A percentile compares a stretch with the other conserved stretches of the same genome.
Evolutionary conservation across 106 monocot species (phyloP).

Genomic region (Dendrobium catenatum): DNA sequence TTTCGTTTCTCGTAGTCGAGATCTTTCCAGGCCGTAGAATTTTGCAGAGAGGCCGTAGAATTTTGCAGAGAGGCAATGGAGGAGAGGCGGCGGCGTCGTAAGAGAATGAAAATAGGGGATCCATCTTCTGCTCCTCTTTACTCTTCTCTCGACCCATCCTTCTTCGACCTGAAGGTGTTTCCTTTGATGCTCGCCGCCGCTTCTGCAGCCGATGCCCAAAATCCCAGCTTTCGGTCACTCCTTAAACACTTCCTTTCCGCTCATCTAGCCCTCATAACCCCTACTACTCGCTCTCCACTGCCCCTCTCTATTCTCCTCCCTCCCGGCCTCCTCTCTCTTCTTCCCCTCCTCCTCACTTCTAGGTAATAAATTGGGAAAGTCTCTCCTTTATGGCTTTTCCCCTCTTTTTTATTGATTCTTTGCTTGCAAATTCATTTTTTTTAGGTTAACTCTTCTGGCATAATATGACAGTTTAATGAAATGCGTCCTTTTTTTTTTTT

Average conservation of each 20-base stretch:
- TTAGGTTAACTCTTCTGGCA: background rate
- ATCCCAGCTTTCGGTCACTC: slow-evolving; percentile 15
- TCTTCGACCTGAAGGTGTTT: slow-evolving; percentile 22
- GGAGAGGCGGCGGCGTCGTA: background rate
- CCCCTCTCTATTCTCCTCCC: slow-evolving; percentile 23
- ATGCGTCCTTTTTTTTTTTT: too few relatives aligned
- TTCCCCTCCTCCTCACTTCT: slow-evolving; percentile 42
- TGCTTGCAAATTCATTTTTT: background rate
- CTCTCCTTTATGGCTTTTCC: background rate
- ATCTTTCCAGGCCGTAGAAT: background rate
- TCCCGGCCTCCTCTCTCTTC: slow-evolving; percentile 20
- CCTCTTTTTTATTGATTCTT: background rate
- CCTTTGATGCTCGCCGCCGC: slow-evolving; percentile 38
- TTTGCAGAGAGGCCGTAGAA: background rate
- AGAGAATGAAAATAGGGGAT: background rate
- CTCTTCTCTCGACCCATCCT: slow-evolving; percentile 4
- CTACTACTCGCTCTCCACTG: background rate
- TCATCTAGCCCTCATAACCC: slow-evolving; percentile 18
- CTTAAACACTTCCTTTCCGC: slow-evolving; percentile 18
- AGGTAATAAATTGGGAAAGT: slow-evolving; percentile 8
- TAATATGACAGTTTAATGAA: background rate
- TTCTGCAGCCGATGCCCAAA: slow-evolving; percentile 8
- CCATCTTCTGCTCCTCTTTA: background rate
- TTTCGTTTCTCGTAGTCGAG: too few relatives aligned
- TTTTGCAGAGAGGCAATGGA: slow-evolving; percentile 5